A percentile compares a stretch with the other conserved stretches of the same genome.
Evolutionary conservation across 768 basidiomycete species (phyloP).

Genomic region (Trametes villosa): DNA sequence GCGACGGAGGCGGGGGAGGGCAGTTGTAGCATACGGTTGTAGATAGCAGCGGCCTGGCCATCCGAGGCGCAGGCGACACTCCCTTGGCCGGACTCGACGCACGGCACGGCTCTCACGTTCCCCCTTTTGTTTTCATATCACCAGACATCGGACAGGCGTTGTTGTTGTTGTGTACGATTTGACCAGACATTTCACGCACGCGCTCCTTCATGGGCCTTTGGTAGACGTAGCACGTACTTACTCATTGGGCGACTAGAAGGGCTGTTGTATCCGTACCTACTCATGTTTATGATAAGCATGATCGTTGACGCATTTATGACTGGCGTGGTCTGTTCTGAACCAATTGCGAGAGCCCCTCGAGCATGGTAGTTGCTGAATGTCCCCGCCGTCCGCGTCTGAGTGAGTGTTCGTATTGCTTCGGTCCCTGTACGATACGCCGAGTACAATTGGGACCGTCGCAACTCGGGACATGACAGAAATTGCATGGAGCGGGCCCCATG

Average conservation of each 20-base stretch:
- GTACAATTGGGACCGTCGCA: no score
- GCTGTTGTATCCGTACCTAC: not conserved
- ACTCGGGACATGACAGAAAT: no score
- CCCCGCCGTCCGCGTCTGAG: no score
- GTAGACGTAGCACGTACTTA: not conserved
- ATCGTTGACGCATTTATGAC: no score
- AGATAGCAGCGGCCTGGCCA: conserved; percentile 7
- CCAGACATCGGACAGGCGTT: not conserved
- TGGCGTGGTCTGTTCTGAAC: no score
- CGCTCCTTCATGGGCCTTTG: no score
- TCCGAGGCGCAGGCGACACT: conserved; percentile 22
- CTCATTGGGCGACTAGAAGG: not conserved
- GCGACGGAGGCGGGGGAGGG: not conserved
- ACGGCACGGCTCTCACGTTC: no score
- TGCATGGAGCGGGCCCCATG: no score
- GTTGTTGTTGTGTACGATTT: conserved; percentile 6
- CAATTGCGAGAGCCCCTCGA: no score
- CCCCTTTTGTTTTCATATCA: not conserved
- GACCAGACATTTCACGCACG: not conserved
- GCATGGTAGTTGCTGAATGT: no score
- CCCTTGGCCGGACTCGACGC: conserved; percentile 18
- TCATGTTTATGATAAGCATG: not conserved
- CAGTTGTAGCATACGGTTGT: conserved; percentile 18
- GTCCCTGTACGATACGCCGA: no score
- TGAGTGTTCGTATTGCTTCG: no score